A percentile compares a stretch with the other conserved stretches of the same genome.
These are phyloP conservation scores for Paramecium sexaurelia DNA, from an alignment of 73 alveolate genomes.

Conservation along the genomic window DNA sequence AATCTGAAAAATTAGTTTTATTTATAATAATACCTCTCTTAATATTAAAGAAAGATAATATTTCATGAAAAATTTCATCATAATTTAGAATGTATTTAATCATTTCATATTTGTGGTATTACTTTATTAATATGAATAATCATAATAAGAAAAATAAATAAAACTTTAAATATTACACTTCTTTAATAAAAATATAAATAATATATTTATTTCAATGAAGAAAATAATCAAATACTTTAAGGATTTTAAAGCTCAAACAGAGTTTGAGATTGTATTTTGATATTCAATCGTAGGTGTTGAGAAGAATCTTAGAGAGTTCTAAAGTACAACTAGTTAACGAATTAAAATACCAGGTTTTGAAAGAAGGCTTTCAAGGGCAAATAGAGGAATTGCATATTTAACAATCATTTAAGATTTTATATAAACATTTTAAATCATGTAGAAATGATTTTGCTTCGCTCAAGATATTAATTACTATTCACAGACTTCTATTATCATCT, in stretches of 20 bases:
- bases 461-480: not conserved
- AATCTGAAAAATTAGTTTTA: too few species aligned
- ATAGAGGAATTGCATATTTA: not conserved
- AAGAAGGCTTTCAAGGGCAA: not conserved
- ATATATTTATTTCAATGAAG: not conserved
- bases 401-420: not conserved
- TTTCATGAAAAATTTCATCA: too few species aligned
- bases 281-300: not conserved
- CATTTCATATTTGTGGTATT: too few species aligned
- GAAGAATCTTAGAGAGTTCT: conserved; percentile 10
- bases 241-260: not conserved
- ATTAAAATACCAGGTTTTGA: not conserved
- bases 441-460: not conserved
- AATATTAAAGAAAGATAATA: too few species aligned
- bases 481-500: not conserved
- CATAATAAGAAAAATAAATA: not conserved
- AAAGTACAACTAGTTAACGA: not conserved
- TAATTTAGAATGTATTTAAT: too few species aligned
- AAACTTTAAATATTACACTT: not conserved
- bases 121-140: not conserved
- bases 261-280: not conserved
- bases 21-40: too few species aligned
- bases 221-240: not conserved
- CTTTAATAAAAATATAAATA: not conserved
- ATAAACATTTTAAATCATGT: not conserved